These are phyloP conservation scores for Eragrostis curvula DNA, from an alignment of 176 grass and related monocot species.

Conservation along the genomic window DNA sequence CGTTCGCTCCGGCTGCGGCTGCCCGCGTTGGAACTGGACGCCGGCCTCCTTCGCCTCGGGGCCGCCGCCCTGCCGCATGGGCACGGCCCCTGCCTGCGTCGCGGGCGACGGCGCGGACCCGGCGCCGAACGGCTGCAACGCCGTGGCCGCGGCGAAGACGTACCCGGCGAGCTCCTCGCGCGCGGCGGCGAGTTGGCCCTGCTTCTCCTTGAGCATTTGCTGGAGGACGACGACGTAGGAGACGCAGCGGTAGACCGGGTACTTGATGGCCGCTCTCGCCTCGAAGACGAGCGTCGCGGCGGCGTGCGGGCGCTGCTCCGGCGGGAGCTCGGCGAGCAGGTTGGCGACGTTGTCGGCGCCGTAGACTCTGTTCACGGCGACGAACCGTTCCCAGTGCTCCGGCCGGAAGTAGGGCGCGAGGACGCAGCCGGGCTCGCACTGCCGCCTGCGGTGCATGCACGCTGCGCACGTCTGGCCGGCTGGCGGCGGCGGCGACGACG, in stretches of 20 bases:
- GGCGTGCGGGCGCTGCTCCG: background rate
- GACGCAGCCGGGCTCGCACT: constrained; percentile 54
- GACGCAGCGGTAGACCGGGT: background rate
- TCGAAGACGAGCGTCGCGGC: background rate
- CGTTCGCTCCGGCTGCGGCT: no score
- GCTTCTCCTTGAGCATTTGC: background rate
- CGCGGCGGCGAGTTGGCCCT: background rate
- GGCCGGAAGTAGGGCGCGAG: constrained; percentile 12
- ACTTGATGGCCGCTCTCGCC: background rate
- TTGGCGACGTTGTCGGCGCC: no score
- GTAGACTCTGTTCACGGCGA: no score
- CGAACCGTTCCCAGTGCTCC: no score
- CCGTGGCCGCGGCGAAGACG: background rate
- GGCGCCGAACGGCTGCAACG: background rate
- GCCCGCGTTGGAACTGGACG: no score
- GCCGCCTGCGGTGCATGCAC: no score
- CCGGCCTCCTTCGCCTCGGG: no score
- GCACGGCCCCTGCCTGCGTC: background rate
- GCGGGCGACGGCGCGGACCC: background rate
- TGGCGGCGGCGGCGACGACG: no score
- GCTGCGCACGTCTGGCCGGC: no score
- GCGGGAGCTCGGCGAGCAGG: background rate
- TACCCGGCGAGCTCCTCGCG: background rate
- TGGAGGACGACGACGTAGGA: background rate
- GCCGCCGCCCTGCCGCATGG: no score